phyloP scores from a whole-genome alignment of 768 basidiomycete genomes.

The Panaeolus papilionaceus region DNA sequence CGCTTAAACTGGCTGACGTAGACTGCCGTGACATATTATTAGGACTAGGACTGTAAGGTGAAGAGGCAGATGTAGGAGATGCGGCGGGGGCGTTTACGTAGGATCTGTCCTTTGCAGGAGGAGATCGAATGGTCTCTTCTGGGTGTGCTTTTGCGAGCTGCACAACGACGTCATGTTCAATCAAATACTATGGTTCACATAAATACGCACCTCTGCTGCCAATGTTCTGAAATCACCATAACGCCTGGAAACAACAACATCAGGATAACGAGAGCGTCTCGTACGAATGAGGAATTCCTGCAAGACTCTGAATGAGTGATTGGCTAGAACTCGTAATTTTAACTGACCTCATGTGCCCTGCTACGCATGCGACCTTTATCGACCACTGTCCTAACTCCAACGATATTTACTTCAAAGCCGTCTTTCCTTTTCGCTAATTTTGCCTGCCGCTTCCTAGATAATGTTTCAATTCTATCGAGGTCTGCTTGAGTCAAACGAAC shows the following conservation, averaged over 20 bases:
- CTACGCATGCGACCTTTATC: conserved; percentile 89
- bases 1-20: conserved; percentile 20
- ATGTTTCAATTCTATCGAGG: conserved; percentile 74
- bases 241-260: conserved; percentile 88
- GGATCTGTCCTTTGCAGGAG: conserved; percentile 89
- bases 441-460: conserved; percentile 69
- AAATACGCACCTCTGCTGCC: conserved; percentile 69
- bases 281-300: conserved; percentile 98
- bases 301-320: conserved; percentile 16
- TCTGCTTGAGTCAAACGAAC: conserved; percentile 89
- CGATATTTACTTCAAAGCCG: conserved; percentile 89
- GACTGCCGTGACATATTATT: background rate
- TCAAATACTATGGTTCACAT: conserved; percentile 7
- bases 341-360: conserved; percentile 83
- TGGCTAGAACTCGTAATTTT: conserved; percentile 17
- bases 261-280: conserved; percentile 68
- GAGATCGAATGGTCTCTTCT: conserved; percentile 77
- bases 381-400: conserved; percentile 82
- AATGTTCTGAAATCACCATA: conserved; percentile 96
- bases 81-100: conserved; percentile 57
- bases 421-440: conserved; percentile 52
- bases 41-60: conserved; percentile 23
- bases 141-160: conserved; percentile 90
- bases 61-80: conserved; percentile 33
- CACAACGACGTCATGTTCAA: conserved; percentile 18